These are phyloP conservation scores for Phytophthora citricola DNA, from an alignment of 352 stramenopile genomes.

Conservation along the genomic window DNA sequence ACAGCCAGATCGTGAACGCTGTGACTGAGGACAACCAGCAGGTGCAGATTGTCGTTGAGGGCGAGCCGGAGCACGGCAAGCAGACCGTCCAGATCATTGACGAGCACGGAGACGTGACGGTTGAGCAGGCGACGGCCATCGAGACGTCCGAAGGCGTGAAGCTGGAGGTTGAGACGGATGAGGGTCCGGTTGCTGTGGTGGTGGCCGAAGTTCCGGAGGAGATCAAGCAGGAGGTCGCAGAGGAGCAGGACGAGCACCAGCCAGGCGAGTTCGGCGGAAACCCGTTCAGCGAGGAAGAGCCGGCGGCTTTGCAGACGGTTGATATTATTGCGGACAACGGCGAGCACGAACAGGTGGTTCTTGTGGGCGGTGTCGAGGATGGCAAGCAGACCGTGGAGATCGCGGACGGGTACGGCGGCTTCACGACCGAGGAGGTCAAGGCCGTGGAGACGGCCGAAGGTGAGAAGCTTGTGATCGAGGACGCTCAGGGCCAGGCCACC, in stretches of 20 bases:
- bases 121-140: not conserved
- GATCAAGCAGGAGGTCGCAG: not conserved
- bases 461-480: not conserved
- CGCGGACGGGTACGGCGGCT: not conserved
- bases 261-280: too few species aligned
- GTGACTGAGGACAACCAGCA: not conserved
- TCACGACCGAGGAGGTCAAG: not conserved
- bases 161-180: not conserved
- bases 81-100: not conserved
- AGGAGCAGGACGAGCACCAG: too few species aligned
- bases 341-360: not conserved
- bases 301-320: too few species aligned
- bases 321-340: not conserved
- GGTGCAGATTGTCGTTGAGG: conserved; percentile 1
- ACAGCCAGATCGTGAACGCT: not conserved
- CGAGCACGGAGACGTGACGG: not conserved
- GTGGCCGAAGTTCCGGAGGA: not conserved
- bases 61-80: not conserved
- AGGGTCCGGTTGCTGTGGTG: not conserved
- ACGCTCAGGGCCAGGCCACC: not conserved
- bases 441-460: not conserved
- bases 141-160: not conserved
- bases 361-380: not conserved
- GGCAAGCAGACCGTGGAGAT: not conserved
- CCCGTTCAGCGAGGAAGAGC: too few species aligned